phyloP scores from a whole-genome alignment of 164 flowering plant genomes.

The Magnolia changhungtana region DNA sequence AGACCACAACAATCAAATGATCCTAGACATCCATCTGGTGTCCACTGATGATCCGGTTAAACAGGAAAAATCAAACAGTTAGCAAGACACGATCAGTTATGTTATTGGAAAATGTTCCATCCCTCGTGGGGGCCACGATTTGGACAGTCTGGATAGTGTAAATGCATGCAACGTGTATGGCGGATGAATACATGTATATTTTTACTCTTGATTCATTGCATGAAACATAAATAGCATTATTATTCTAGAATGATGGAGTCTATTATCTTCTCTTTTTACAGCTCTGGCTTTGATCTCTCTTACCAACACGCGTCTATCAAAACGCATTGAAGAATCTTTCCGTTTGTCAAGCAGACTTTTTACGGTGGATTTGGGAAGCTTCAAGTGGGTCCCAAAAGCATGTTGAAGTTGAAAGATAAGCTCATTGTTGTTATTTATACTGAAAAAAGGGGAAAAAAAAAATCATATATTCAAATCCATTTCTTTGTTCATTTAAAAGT shows the following conservation, averaged over 20 bases:
- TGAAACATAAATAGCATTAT: too few species aligned
- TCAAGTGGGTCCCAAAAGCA: not conserved
- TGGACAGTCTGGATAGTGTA: too few species aligned
- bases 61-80: too few species aligned
- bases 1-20: too few species aligned
- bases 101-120: not conserved
- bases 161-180: not conserved
- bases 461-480: not conserved
- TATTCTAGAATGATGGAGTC: not conserved
- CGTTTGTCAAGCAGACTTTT: not conserved
- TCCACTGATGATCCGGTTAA: too few species aligned
- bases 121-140: not conserved
- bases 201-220: not conserved
- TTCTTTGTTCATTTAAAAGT: not conserved
- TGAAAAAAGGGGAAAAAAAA: not conserved
- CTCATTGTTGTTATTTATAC: slow-evolving; percentile 2
- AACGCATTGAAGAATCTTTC: not conserved
- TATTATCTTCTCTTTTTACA: not conserved
- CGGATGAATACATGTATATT: not conserved
- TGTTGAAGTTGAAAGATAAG: not conserved
- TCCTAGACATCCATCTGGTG: too few species aligned
- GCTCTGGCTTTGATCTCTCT: not conserved
- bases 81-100: too few species aligned
- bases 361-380: not conserved
- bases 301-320: not conserved